Base-by-base conservation (phyloP, 108 stramenopile species). In the Conticribra guillardii region DNA sequence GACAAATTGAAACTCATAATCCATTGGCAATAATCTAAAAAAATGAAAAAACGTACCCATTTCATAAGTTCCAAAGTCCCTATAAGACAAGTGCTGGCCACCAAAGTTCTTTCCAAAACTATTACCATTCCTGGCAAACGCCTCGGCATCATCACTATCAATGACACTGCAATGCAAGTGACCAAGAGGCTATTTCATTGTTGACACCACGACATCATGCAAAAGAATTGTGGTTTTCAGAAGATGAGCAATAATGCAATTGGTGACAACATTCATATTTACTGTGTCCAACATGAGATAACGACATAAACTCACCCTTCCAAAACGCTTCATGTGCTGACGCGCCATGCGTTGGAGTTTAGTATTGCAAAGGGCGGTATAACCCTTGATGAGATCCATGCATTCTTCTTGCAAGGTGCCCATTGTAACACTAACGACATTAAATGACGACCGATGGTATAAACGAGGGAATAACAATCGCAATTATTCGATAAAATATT, bases 141-240 rank as follows among this genome's bases (percentile, higher is more conserved):
- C 89, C 60, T 91, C 86, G 9, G 87, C 60, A 54, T 94, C 86
- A 37, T 87, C 82, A 50, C 83, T 85, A 51, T 91, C 89, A 15
- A 94, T 90, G n/a, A 94, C 90, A 70, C 81, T 83, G 64, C 93
- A 94, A 78, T 94, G 93, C 51, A 94, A 59, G 54, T 91, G 88
- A 52, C 93, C 93, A 53, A 91, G 61, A 8, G 93, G 93, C 72
- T 73, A 19, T 41, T 11, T 5, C 37, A 11, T 5, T 41, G n/a
- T n/a, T n/a, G n/a, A n/a, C n/a, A n/a, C n/a, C n/a, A n/a, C n/a
- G n/a, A n/a, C n/a, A n/a, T n/a, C n/a, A n/a, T n/a, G n/a, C n/a
- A n/a, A n/a, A n/a, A n/a, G n/a, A n/a, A n/a, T n/a, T n/a, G n/a
- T n/a, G n/a, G n/a, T n/a, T n/a, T n/a, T n/a, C n/a, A n/a, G n/a